Evolutionary conservation across 768 basidiomycete genomes (phyloP), one percentile per base, ranked within the genome.

Genomic region (Russula compacta): DNA sequence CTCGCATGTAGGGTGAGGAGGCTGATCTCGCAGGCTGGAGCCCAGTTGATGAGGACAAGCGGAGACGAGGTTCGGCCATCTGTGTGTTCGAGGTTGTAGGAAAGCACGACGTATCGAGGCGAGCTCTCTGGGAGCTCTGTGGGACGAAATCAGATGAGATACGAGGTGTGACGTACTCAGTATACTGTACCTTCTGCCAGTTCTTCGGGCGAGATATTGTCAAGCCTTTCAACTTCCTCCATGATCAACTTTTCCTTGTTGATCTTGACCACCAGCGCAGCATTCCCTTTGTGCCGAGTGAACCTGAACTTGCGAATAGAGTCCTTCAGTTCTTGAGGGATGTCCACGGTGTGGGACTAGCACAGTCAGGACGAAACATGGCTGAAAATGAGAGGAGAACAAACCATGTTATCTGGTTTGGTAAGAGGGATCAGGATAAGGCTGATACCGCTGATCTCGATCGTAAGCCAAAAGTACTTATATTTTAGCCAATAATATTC

Each of bases 61-160:
- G 93, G 93, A 67, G 86, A 90, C 1, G 90, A 93, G 61, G 79
- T 89, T 50, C 94, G 79, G 3, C 92, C 93, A 68, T 95, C 93
- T 9, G 70, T 70, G 71, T 95, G 90, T 54, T 79, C 78, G 39
- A 93, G 80, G 69, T 89, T 88, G 68, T 94, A 87, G 10, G 89
- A 92, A 49, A 94, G 78, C 29, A 95, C 72, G 50, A 95, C 85
- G 71, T 89, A 94, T 67, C 94, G 82, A 6, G 93, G 93, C 8
- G 87, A 81, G 69, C 86, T 88, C 74, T 88, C 91, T 0, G 94
- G 94, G 11, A 95, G 78, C 71, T 94, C 94, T 95, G 67, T 29
- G 24, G 8, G 32, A 19, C 47, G 47, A 33, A 11, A 54, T 43
- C 59, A 53, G 55, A 49, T 24, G 19, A 53, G 14, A 63, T 60